These are phyloP conservation scores for Bryum argenteum DNA, from an alignment of 225 moss, liverwort and hornwort genomes.

Conservation along the genomic window DNA sequence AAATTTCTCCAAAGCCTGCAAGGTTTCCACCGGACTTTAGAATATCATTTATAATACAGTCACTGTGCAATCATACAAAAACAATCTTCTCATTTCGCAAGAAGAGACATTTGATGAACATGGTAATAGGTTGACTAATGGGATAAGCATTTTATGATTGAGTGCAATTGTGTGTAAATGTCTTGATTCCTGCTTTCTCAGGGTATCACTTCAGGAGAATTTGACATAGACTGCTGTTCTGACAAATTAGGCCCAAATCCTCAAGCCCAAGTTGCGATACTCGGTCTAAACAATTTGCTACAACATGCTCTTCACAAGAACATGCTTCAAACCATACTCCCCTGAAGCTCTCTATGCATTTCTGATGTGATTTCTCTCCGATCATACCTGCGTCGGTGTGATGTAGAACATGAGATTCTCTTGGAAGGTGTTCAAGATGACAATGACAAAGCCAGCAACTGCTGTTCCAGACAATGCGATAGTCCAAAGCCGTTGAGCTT, in stretches of 20 bases:
- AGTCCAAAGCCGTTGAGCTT: slow-evolving; percentile 85
- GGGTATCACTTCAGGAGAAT: too few species aligned
- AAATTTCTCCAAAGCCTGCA: slow-evolving; percentile 91
- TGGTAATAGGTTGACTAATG: too few species aligned
- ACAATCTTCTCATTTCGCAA: too few species aligned
- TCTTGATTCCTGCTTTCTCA: too few species aligned
- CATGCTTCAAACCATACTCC: not conserved
- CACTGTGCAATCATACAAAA: too few species aligned
- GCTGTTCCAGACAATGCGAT: slow-evolving; percentile 76
- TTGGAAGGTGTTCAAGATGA: slow-evolving; percentile 91
- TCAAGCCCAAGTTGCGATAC: too few species aligned
- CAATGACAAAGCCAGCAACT: slow-evolving; percentile 85
- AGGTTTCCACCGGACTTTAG: not conserved
- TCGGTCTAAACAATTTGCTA: not conserved
- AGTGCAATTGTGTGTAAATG: too few species aligned
- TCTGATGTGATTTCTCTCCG: slow-evolving; percentile 3
- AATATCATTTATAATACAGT: too few species aligned
- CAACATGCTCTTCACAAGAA: not conserved
- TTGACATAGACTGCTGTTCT: not conserved
- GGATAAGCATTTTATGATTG: too few species aligned
- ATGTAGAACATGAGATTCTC: slow-evolving; percentile 94
- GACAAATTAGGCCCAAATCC: slow-evolving; percentile 18
- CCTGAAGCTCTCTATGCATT: slow-evolving; percentile 7
- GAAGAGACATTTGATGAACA: too few species aligned
- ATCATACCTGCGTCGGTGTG: slow-evolving; percentile 80